phyloP scores from a whole-genome alignment of 768 basidiomycete species.

The Podaxis sp. region DNA sequence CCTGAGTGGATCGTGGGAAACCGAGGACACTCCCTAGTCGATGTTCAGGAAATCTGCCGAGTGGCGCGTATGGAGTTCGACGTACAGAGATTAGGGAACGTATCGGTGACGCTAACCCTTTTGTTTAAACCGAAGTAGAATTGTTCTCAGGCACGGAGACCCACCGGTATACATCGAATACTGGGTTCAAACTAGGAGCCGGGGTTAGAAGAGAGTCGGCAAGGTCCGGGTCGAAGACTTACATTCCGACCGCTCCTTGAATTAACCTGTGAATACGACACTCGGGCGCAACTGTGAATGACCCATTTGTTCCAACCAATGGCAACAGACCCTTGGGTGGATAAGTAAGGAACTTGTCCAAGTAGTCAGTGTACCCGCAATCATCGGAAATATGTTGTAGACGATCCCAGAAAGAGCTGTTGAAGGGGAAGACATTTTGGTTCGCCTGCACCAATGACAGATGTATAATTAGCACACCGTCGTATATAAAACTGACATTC shows the following conservation, averaged over 20 bases:
- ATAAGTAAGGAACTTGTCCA: constrained; percentile 59
- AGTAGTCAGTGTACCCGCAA: constrained; percentile 66
- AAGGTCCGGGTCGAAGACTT: constrained; percentile 19
- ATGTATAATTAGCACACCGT: neutral
- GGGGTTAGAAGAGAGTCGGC: neutral
- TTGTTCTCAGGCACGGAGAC: neutral
- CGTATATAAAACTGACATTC: neutral
- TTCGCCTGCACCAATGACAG: constrained; percentile 38
- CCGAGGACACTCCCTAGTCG: constrained; percentile 65
- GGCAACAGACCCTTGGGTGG: constrained; percentile 67
- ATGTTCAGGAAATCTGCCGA: neutral
- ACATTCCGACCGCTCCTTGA: constrained; percentile 50
- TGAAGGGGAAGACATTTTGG: constrained; percentile 59
- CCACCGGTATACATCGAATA: constrained; percentile 68
- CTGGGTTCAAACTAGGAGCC: constrained; percentile 57
- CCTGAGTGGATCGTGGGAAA: constrained; percentile 61
- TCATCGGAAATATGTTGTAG: constrained; percentile 49
- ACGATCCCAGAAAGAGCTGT: constrained; percentile 48
- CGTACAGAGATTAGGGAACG: constrained; percentile 56
- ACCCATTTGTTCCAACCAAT: constrained; percentile 54
- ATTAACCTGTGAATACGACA: constrained; percentile 55
- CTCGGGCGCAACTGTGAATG: constrained; percentile 41
- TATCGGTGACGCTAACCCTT: constrained; percentile 64
- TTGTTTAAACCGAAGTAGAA: neutral
- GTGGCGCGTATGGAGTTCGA: neutral